These are phyloP conservation scores for Ogataea chonburiensis DNA, from an alignment of 805 yeast genomes.

Conservation along the genomic window DNA sequence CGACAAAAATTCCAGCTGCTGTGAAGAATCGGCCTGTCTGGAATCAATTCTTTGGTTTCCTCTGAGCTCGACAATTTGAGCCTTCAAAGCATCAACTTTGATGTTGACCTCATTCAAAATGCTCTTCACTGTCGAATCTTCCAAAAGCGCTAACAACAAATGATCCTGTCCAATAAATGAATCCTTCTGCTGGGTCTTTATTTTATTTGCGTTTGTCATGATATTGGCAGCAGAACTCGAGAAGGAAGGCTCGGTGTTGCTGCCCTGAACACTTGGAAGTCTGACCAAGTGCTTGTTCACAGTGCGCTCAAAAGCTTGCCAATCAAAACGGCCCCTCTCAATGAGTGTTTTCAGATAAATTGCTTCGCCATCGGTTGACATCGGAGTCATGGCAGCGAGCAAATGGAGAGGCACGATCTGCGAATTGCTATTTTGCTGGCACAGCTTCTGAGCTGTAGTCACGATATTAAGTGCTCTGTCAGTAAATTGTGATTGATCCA, in stretches of 20 bases:
- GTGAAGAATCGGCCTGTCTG: slow-evolving; percentile 88
- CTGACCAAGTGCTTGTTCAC: slow-evolving; percentile 82
- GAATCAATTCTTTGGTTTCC: slow-evolving; percentile 92
- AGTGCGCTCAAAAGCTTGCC: slow-evolving; percentile 72
- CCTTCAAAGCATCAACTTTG: slow-evolving; percentile 67
- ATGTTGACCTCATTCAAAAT: slow-evolving; percentile 71
- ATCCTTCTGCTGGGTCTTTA: slow-evolving; percentile 87
- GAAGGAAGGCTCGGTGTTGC: slow-evolving; percentile 79
- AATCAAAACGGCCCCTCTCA: slow-evolving; percentile 86
- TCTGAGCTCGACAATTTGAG: slow-evolving; percentile 76
- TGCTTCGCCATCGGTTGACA: slow-evolving; percentile 52
- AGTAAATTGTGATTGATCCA: slow-evolving; percentile 80
- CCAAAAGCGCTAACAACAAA: slow-evolving; percentile 76
- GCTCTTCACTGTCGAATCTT: slow-evolving; percentile 67
- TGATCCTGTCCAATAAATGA: slow-evolving; percentile 93
- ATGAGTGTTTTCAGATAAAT: slow-evolving; percentile 77
- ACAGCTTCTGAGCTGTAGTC: slow-evolving; percentile 75
- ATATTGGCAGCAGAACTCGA: slow-evolving; percentile 76
- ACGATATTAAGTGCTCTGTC: slow-evolving; percentile 87
- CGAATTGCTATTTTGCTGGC: slow-evolving; percentile 80
- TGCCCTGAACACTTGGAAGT: slow-evolving; percentile 84
- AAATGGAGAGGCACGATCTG: slow-evolving; percentile 87
- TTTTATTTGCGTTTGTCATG: slow-evolving; percentile 68
- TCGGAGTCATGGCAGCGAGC: slow-evolving; percentile 84
- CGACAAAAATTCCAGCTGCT: slow-evolving; percentile 74